Evolutionary conservation across 345 rosid species (phyloP).

Genomic region (Populus ilicifolia): DNA sequence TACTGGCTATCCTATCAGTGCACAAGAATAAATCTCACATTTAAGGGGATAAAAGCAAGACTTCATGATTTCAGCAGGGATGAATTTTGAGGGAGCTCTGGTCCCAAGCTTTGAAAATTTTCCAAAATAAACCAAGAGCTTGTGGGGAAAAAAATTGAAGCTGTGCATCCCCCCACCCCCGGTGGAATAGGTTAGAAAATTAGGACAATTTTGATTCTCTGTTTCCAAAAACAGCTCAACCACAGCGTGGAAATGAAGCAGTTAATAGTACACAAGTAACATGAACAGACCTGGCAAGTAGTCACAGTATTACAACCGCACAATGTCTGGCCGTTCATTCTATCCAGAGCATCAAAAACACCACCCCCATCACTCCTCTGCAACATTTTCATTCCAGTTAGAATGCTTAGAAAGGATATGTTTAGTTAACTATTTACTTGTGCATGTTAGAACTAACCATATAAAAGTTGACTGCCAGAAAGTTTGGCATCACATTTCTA

Average conservation of each 20-base stretch:
- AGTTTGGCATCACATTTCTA: conserved; percentile 78
- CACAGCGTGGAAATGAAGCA: not conserved
- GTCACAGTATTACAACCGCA: conserved; percentile 77
- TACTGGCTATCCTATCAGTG: not conserved
- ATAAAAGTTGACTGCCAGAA: conserved; percentile 91
- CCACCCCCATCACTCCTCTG: conserved; percentile 99
- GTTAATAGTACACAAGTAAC: not conserved
- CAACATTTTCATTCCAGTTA: conserved; percentile 25
- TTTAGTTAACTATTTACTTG: not conserved
- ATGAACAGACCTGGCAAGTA: conserved; percentile 74
- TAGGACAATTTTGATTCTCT: not conserved
- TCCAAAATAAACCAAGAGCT: no score
- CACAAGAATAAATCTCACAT: not conserved
- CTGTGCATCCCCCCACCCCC: no score
- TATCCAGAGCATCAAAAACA: conserved; percentile 72
- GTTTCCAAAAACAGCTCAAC: conserved; percentile 6
- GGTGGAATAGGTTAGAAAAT: no score
- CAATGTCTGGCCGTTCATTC: conserved; percentile 75
- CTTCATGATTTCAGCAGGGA: no score
- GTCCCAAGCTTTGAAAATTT: no score
- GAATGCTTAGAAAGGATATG: conserved; percentile 4
- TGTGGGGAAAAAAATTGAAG: no score
- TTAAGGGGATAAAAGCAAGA: not conserved
- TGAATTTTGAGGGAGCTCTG: no score
- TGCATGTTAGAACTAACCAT: conserved; percentile 45